phyloP scores from a whole-genome alignment of 2,329 filamentous ascomycete species.

The Colletotrichum plurivorum region DNA sequence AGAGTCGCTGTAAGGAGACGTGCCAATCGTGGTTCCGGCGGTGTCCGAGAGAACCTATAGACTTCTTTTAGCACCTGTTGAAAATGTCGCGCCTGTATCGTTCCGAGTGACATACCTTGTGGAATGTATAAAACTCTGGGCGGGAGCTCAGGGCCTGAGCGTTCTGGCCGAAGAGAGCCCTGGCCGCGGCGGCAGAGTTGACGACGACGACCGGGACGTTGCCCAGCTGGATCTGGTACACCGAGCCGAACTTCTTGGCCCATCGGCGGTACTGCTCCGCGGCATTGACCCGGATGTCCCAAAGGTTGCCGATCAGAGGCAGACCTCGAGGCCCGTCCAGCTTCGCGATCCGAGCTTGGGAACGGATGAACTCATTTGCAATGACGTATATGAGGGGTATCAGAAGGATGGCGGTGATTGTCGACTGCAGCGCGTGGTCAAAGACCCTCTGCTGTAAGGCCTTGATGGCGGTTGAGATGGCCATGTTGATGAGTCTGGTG shows the following conservation, averaged over 20 bases:
- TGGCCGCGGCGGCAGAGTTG: slow-evolving; percentile 67
- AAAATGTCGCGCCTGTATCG: neutral
- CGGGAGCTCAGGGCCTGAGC: slow-evolving; percentile 68
- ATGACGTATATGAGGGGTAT: slow-evolving; percentile 60
- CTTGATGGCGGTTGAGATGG: slow-evolving; percentile 44
- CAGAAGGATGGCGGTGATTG: slow-evolving; percentile 14
- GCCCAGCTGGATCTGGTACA: slow-evolving; percentile 71
- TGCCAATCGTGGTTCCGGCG: slow-evolving; percentile 77
- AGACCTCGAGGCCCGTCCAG: slow-evolving; percentile 64
- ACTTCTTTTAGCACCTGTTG: neutral
- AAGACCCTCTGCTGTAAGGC: slow-evolving; percentile 41
- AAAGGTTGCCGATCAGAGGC: slow-evolving; percentile 69
- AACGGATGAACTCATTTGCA: slow-evolving; percentile 63
- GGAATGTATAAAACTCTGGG: slow-evolving; percentile 72
- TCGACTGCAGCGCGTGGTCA: slow-evolving; percentile 44
- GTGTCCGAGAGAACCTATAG: slow-evolving; percentile 73
- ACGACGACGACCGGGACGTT: slow-evolving; percentile 70
- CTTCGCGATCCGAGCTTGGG: slow-evolving; percentile 58
- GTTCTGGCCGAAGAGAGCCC: slow-evolving; percentile 65
- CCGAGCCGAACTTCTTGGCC: slow-evolving; percentile 61
- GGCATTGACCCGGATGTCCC: slow-evolving; percentile 67
- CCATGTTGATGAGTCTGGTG: slow-evolving; percentile 42
- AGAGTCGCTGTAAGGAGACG: slow-evolving; percentile 75
- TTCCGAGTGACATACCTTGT: slow-evolving; percentile 58
- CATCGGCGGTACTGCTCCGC: slow-evolving; percentile 70